Evolutionary conservation across 495 filamentous ascomycete species (phyloP), one percentile per base, ranked within the genome.

Genomic region (Aspergillus nidulans): DNA sequence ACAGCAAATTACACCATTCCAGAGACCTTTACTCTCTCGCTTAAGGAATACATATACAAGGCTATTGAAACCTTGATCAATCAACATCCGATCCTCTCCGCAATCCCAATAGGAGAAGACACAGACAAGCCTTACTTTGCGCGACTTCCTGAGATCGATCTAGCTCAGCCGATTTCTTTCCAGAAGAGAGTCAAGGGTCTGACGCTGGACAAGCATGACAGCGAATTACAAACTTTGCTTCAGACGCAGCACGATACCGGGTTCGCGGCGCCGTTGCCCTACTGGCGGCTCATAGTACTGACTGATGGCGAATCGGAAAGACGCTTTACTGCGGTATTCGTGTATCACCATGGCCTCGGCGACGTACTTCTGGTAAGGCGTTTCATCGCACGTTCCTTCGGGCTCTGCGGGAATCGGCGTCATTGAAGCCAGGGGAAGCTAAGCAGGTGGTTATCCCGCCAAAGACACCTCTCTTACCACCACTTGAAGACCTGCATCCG

Each of bases 71-170:
- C 57, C 1, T 54, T 76, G 23, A 77, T 78, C 44, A 41, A 47
- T n/a, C 63, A 64, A 16, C 74, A 80, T 49, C 69, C 77, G 1
- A 59, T 65, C 12, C 65, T 80, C 9, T 74, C 72, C 21, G 69
- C 72, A 24, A 74, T 78, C 24, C 62, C 72, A 1, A 61, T 73
- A 3, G 64, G 60, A 28, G 77, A 79, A 42, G 66, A 71, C 40
- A 74, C 68, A 0, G 55, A 65, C 18, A 55, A 67, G n/a, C 64
- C 76, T 0, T 71, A 72, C 41, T 79, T 74, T 36, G 77, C 65
- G 10, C 75, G 77, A n/a, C 57, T 78, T 3, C 70, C 73, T 2
- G 51, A 63, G 12, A 65, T 79, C 24, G 59, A 78, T 34, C 61
- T 80, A n/a, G 55, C 63, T 19, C 61, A 67, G 8, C 53, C 66